Base-by-base conservation (phyloP, 108 stramenopile genomes). In the Chaetoceros tenuissimus region DNA sequence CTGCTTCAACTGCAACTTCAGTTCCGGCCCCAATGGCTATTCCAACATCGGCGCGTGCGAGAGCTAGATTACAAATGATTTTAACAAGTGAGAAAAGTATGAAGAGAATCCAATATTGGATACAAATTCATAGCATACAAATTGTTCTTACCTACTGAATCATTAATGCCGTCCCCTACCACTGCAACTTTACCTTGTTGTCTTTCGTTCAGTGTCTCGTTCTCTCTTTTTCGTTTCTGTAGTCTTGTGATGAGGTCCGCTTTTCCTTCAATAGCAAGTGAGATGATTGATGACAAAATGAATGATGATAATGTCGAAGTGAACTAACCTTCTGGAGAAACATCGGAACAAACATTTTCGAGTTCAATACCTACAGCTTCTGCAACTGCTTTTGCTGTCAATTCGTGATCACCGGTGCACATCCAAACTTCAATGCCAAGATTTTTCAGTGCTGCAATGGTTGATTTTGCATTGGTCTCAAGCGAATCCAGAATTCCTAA, bases 121-220 rank as follows among this genome's bases (percentile, higher is more conserved):
- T n/a, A n/a, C n/a, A n/a, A n/a, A n/a, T n/a, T n/a, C n/a, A n/a
- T n/a, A n/a, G n/a, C n/a, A n/a, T n/a, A n/a, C n/a, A n/a, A n/a
- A n/a, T n/a, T n/a, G n/a, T n/a, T n/a, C n/a, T n/a, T n/a, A n/a
- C n/a, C n/a, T n/a, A 96, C 84, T 8, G 94, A 71, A 67, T 99
- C 98, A 63, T 99, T 99, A 53, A 99, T 87, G 1, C 98, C 98
- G 62, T 99, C 98, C n/a, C 97, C 98, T 0, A 99, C 95, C 69
- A 98, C 83, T 3, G 87, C 94, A 18, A 91, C 83, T 54, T 60
- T 52, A 67, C 63, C 0, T 66, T 74, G 0, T 55, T 52, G 20
- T 43, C 26, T 53, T 30, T 22, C 31, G 55, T 21, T 28, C 58
- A 46, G 18, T 20, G n/a, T 5, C 58, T 46, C 34, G 30, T 77